Base-by-base conservation (phyloP, 2,329 filamentous ascomycete genomes). In the Apiospora malaysiana region DNA sequence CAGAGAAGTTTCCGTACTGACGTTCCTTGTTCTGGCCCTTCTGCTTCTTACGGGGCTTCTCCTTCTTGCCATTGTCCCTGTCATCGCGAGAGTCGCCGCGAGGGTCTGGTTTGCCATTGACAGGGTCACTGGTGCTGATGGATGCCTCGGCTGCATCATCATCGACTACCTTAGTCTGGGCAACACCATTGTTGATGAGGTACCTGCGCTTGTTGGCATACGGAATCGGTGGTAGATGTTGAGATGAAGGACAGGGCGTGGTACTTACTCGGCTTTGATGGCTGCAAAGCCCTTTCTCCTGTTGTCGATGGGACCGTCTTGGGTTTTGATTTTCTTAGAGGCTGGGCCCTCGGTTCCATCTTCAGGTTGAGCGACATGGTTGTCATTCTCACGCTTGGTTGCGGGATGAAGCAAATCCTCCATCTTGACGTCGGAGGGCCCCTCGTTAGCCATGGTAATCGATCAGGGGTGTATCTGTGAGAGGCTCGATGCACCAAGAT, bases 11-110 rank as follows among this genome's bases (percentile, higher is more conserved):
- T 68, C 94, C 94, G 79, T 96, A 98, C 59, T 88, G 89, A 71
- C 95, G 92, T 75, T 90, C 90, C 74, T 91, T 94, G 81, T 98
- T 98, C 82, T 97, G 94, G 45, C 93, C 93, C 63, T 86, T 86
- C 74, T 89, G 76, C 78, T 91, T 91, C 78, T 89, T 88, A 16
- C 78, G 76, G 59, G 84, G 84, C 75, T 83, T 84, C 37, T 88
- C 86, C 78, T 88, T 89, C 76, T 82, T 83, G 68, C 81, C 81
- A 75, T 85, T 86, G 70, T 79, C 79, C 23, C 67, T 42, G 9
- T 42, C 69, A 77, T 79, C 71, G 80, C 78, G 56, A 78, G 79
- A 37, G 66, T 75, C 66, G 45, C 74, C 74, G 21, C 70, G 74
- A 69, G 74, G 59, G 70, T 81, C 75, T 74, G 79, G 74, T 78